phyloP scores from a whole-genome alignment of 2,329 filamentous ascomycete species.

The Tolypocladium amazonense region DNA sequence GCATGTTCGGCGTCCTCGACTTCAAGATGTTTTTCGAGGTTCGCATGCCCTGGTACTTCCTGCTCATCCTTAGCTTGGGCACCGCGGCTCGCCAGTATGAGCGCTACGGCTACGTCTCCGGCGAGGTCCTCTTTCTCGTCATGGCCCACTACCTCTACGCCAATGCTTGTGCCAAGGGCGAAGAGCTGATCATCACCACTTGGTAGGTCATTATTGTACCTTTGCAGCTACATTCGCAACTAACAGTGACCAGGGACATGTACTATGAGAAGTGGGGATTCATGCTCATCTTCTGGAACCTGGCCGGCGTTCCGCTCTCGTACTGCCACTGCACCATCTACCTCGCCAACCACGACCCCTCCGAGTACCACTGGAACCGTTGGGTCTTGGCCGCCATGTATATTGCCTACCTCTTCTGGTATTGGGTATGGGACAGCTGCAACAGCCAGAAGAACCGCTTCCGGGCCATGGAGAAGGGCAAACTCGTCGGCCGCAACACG shows the following conservation, averaged over 20 bases:
- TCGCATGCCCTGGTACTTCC: slow-evolving; percentile 83
- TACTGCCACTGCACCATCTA: slow-evolving; percentile 94
- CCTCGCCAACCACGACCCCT: slow-evolving; percentile 72
- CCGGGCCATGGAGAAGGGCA: slow-evolving; percentile 68
- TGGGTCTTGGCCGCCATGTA: slow-evolving; percentile 56
- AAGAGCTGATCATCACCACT: slow-evolving; percentile 80
- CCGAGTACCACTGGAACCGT: slow-evolving; percentile 67
- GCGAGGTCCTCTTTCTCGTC: slow-evolving; percentile 74
- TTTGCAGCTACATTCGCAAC: neutral
- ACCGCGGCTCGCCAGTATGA: slow-evolving; percentile 77
- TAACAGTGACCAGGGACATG: slow-evolving; percentile 53
- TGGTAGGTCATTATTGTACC: slow-evolving; percentile 35
- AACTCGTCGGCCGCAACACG: slow-evolving; percentile 57
- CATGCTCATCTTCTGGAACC: slow-evolving; percentile 97
- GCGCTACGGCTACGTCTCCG: slow-evolving; percentile 72
- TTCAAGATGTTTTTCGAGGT: slow-evolving; percentile 97
- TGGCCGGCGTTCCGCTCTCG: slow-evolving; percentile 79
- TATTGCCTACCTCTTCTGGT: slow-evolving; percentile 65
- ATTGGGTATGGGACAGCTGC: slow-evolving; percentile 87
- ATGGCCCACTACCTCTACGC: slow-evolving; percentile 90
- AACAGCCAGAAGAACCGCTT: slow-evolving; percentile 94
- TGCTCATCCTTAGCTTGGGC: slow-evolving; percentile 67
- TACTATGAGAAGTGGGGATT: slow-evolving; percentile 96
- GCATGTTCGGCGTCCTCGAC: slow-evolving; percentile 72
- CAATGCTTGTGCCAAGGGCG: slow-evolving; percentile 84